Evolutionary conservation across 805 yeast species (phyloP), one percentile per base, ranked within the genome.

Genomic region (Teunomyces pallodes): DNA sequence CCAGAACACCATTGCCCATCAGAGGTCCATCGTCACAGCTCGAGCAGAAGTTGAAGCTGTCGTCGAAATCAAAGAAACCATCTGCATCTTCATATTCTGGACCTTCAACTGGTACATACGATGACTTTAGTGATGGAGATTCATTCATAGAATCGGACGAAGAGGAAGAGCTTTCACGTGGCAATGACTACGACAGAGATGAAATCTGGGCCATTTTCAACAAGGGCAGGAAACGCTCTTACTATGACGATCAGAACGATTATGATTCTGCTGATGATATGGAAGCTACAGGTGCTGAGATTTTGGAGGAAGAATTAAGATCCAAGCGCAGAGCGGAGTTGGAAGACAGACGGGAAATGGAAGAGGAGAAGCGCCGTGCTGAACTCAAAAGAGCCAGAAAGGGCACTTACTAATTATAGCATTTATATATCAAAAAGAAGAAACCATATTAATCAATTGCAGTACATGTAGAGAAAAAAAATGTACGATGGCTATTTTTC

Each of bases 261-360:
- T 79, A 75, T 46, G 76, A 79, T 50, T 65, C 69, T 6, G 79
- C 78, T 29, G 83, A 77, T 49, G 90, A 88, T 58, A 92, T 94
- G 97, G 98, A 92, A 62, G 97, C 97, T 2, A 86, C 94, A 1
- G 97, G 97, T 26, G 84, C 84, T 26, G 97, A 92, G 53, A 82
- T 94, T 20, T 69, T 90, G 36, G 87, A 81, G 48, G 99, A 92
- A 59, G 99, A 92, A 66, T 79, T 72, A 51, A 60, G 79, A 30
- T 85, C 96, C 9, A 73, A 82, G 32, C 76, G 76, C 43, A 77
- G 76, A 46, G 99, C 96, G 0, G 77, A 80, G 55, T 53, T 76
- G 35, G 99, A 94, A 61, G 99, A 92, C 60, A 70, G 75, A 43
- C 70, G 77, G 45, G 97, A 91, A 62, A 81, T 80, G 58, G 80